Percentiles rank a stretch among this genome's conserved stretches.
Evolutionary conservation across 1,139 yeast species (phyloP).

Genomic region (Suhomyces yuchorum): DNA sequence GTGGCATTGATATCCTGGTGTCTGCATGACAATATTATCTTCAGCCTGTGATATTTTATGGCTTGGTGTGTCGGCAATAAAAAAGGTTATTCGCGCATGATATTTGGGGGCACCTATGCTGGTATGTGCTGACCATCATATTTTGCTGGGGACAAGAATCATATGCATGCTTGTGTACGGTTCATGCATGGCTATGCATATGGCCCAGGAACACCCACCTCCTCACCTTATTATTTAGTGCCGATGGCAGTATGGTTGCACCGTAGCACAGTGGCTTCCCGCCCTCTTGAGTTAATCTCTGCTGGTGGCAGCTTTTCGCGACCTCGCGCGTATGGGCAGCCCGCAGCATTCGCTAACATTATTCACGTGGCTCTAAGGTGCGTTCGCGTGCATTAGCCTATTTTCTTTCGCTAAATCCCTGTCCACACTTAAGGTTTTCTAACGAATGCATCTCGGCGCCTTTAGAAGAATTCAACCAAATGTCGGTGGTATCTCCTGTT

Average conservation of each 20-base stretch:
- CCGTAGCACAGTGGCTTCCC: neutral
- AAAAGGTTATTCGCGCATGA: neutral
- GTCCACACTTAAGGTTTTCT: constrained; percentile 1
- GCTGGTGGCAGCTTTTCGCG: neutral
- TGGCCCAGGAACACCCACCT: neutral
- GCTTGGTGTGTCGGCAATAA: neutral
- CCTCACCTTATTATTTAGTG: neutral
- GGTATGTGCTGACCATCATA: neutral
- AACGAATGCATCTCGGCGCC: neutral
- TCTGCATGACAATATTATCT: neutral
- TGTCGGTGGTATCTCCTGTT: neutral
- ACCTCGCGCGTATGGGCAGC: neutral
- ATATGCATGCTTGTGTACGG: neutral
- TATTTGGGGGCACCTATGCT: neutral
- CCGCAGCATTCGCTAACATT: constrained; percentile 1
- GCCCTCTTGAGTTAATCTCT: neutral
- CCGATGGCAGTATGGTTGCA: neutral
- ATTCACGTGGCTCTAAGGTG: neutral
- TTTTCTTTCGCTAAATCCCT: constrained; percentile 3
- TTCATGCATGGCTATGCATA: neutral
- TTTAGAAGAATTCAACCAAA: neutral
- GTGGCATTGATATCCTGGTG: neutral
- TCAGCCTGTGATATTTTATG: neutral
- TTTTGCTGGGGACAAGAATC: neutral
- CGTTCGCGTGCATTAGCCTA: constrained; percentile 7